These are phyloP conservation scores for Clohesyomyces aquaticus DNA, from an alignment of 495 filamentous ascomycete species.

Conservation along the genomic window DNA sequence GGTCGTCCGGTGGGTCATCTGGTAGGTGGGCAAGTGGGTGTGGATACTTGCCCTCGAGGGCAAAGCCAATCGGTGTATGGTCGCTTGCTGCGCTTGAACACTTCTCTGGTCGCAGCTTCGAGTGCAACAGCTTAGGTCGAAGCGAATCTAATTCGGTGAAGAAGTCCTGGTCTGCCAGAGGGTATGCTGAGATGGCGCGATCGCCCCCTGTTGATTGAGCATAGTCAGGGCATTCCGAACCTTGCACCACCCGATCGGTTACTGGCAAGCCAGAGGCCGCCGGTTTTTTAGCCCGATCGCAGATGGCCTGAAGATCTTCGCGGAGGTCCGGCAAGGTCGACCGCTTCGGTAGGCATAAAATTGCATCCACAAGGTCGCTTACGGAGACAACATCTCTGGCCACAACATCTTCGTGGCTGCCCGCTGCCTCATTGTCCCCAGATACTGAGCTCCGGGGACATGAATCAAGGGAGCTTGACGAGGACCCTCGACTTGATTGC, in stretches of 20 bases:
- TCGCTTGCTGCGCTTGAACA: constrained; percentile 92
- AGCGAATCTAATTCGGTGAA: too few relatives aligned
- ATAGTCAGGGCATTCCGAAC: too few relatives aligned
- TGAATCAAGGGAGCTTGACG: background rate
- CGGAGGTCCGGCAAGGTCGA: too few relatives aligned
- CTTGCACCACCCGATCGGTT: too few relatives aligned
- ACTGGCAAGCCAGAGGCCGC: too few relatives aligned
- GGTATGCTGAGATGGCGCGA: too few relatives aligned
- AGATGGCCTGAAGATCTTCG: too few relatives aligned
- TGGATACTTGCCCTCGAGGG: background rate
- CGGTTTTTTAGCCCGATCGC: too few relatives aligned
- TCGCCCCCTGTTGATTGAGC: too few relatives aligned
- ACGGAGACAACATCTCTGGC: constrained; percentile 32
- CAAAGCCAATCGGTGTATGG: constrained; percentile 50
- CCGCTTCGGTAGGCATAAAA: background rate
- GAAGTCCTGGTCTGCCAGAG: too few relatives aligned
- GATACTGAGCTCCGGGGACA: background rate
- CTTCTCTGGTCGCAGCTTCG: constrained; percentile 88
- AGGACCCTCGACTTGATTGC: background rate
- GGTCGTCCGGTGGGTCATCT: too few relatives aligned
- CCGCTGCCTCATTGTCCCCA: constrained; percentile 13
- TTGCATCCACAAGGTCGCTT: background rate
- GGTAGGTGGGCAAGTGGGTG: background rate
- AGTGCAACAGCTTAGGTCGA: constrained; percentile 93
- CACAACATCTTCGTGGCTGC: constrained; percentile 15